Conservation (phyloP, 441 rosid genomes). For the Populus hybrid region DNA sequence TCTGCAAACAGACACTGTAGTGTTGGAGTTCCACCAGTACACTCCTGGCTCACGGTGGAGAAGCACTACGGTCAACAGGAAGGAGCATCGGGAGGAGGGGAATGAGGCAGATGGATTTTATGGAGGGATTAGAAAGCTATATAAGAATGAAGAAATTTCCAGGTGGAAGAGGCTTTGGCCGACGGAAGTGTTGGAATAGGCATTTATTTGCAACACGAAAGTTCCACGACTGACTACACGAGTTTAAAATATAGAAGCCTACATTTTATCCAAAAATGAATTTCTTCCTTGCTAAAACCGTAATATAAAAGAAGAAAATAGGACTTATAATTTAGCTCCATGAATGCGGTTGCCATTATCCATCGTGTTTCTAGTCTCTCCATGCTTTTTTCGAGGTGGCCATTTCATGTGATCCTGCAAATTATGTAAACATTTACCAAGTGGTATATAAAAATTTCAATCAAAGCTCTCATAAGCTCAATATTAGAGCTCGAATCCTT, state of each 20-base stretch:
- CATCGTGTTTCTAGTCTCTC: neutral
- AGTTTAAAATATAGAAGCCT: constrained; percentile 9
- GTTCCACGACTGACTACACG: neutral
- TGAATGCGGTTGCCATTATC: constrained; percentile 3
- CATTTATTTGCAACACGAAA: neutral
- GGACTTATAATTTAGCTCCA: constrained; percentile 7
- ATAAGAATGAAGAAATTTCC: constrained; percentile 45
- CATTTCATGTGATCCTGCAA: constrained; percentile 12
- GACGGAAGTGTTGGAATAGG: constrained; percentile 50
- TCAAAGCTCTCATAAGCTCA: neutral
- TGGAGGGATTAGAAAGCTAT: constrained; percentile 70
- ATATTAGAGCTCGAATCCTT: neutral
- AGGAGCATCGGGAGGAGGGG: constrained; percentile 79
- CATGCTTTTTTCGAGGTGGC: neutral
- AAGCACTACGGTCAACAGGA: constrained; percentile 43
- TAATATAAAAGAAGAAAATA: constrained; percentile 11
- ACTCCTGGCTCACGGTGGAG: constrained; percentile 80
- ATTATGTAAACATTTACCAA: constrained; percentile 19
- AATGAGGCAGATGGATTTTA: constrained; percentile 83
- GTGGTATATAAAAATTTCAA: neutral
- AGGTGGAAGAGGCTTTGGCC: constrained; percentile 80
- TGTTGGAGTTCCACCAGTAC: constrained; percentile 75
- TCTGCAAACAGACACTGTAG: constrained; percentile 51
- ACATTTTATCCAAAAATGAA: neutral
- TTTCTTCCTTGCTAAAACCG: neutral